Evolutionary conservation across 2,329 filamentous ascomycete species (phyloP), one percentile per base, ranked within the genome.

Genomic region (Sphaerostilbella broomeana): DNA sequence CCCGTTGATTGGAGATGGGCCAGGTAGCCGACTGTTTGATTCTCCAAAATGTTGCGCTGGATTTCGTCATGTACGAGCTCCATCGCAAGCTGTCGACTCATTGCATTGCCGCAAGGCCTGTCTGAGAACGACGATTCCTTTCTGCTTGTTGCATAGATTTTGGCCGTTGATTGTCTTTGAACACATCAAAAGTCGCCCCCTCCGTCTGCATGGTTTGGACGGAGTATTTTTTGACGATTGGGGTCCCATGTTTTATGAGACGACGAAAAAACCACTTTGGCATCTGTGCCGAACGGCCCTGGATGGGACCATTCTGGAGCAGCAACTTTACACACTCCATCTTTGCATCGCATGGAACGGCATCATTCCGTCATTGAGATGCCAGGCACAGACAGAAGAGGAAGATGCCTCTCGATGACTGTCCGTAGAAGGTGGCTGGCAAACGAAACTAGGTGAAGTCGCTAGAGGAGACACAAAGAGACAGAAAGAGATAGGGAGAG

Each of bases 71-170:
- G n/a, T n/a, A n/a, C n/a, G n/a, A n/a, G n/a, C n/a, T n/a, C n/a
- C n/a, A n/a, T n/a, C n/a, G n/a, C n/a, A 20, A 11, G 24, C 24
- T 19, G 31, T 20, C 25, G 24, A 24, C 29, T 35, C 29, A 34
- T 27, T 40, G 30, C 17, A 15, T 22, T 32, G 31, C 21, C 39
- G 35, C 39, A 42, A 33, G 4, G 34, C 31, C 39, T 31, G 31
- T 42, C 39, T 38, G 34, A 38, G 28, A 38, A 31, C 10, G 15
- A 30, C 37, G 21, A 22, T 36, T 37, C 30, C n/a, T 16, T 42
- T 43, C 40, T 43, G 36, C 25, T 40, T 40, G 41, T 43, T 43
- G 41, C 37, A 43, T 43, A 40, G 40, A 40, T 40, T 20, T 26
- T 35, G 36, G 32, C 35, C 18, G 29, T 31, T 26, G 20, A 33